Evolutionary conservation across 108 stramenopile species (phyloP).

Genomic region (Nannochloropsis gaditana): DNA sequence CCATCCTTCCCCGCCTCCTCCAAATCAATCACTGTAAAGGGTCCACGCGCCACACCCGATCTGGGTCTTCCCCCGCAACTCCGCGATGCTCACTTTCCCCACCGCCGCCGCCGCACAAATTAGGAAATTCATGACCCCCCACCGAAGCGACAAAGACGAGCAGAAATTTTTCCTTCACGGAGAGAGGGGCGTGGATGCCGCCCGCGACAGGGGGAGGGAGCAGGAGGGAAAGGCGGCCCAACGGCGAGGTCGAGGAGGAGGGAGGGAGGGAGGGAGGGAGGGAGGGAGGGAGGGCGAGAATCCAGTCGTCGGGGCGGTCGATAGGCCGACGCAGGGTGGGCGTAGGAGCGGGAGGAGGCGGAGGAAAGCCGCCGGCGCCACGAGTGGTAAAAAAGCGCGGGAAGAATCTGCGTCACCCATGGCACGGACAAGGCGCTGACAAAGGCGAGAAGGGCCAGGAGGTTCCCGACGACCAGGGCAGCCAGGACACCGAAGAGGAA

Average conservation of each 20-base stretch:
- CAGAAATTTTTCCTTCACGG: neutral
- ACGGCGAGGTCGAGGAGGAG: neutral
- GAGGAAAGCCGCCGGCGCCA: neutral
- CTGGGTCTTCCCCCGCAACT: neutral
- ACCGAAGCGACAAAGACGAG: neutral
- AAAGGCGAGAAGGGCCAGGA: neutral
- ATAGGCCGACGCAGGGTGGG: no score
- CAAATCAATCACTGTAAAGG: neutral
- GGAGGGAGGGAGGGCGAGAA: neutral
- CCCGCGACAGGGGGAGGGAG: neutral
- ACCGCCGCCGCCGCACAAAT: slow-evolving; percentile 20
- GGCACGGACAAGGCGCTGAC: slow-evolving; percentile 23
- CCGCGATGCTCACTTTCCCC: neutral
- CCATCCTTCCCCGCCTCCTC: neutral
- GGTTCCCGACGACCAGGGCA: neutral
- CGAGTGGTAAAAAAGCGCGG: neutral
- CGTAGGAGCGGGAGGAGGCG: neutral
- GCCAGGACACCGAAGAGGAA: neutral
- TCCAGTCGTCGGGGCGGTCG: no score
- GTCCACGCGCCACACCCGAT: slow-evolving; percentile 21
- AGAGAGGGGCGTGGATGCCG: neutral
- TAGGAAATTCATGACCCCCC: neutral
- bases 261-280: neutral
- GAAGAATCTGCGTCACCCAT: slow-evolving; percentile 21
- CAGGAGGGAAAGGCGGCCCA: neutral